Evolutionary conservation across 345 rosid genomes (phyloP).

Genomic region (Orychophragmus violaceus): DNA sequence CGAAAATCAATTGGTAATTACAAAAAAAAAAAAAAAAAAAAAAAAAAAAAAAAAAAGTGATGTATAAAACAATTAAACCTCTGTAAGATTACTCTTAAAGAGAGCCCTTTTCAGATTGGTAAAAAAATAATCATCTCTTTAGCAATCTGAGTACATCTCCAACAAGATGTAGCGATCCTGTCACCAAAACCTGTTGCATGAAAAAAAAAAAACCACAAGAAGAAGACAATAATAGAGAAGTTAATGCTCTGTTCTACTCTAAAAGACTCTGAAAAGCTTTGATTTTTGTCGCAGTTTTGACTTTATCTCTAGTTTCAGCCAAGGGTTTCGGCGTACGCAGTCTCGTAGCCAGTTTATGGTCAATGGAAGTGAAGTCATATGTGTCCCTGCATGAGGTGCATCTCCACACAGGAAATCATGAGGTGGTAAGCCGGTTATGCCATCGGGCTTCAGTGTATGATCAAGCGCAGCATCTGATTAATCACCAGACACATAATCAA

Average conservation of each 20-base stretch:
- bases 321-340: slow-evolving; percentile 57
- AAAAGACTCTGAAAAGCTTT: neutral
- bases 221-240: neutral
- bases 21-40: no score
- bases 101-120: neutral
- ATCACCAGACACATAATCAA: neutral
- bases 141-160: slow-evolving; percentile 31
- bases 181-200: slow-evolving; percentile 67
- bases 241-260: neutral
- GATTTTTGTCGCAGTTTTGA: neutral
- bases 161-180: slow-evolving; percentile 54
- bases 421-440: slow-evolving; percentile 39
- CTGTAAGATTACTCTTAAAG: slow-evolving; percentile 1
- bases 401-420: slow-evolving; percentile 51
- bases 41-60: neutral
- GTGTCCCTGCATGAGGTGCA: slow-evolving; percentile 35
- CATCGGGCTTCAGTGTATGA: slow-evolving; percentile 30
- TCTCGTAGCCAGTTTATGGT: slow-evolving; percentile 54
- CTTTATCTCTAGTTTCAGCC: slow-evolving; percentile 52
- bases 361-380: slow-evolving; percentile 53
- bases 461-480: slow-evolving; percentile 42
- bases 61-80: neutral
- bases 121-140: slow-evolving; percentile 33
- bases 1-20: neutral
- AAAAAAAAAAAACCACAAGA: neutral